Evolutionary conservation across 1,139 yeast species (phyloP).

Genomic region (Pichia sp.): DNA sequence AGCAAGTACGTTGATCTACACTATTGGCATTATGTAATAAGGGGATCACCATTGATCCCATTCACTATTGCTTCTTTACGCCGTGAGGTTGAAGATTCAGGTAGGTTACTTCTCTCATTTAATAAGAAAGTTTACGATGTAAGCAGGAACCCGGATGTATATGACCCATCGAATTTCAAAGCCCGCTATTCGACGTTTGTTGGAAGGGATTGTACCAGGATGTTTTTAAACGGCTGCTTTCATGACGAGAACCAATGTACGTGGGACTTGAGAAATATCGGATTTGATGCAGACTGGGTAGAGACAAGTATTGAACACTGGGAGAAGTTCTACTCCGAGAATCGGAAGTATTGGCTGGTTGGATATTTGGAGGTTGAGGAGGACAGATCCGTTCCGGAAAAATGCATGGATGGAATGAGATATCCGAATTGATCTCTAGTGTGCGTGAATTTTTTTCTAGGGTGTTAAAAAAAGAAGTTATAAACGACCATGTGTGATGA

Average conservation of each 20-base stretch:
- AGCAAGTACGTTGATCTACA: conserved; percentile 45
- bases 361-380: conserved; percentile 42
- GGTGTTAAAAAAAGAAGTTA: no score
- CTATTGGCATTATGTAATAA: conserved; percentile 24
- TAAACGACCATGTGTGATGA: no score
- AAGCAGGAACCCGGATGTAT: conserved; percentile 41
- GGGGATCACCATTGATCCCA: conserved; percentile 19
- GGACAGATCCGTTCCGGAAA: conserved; percentile 10
- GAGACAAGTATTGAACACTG: conserved; percentile 32
- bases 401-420: conserved; percentile 12
- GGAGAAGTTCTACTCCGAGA: conserved; percentile 44
- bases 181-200: conserved; percentile 57
- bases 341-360: conserved; percentile 54
- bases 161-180: conserved; percentile 34
- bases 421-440: conserved; percentile 10
- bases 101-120: conserved; percentile 42
- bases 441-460: no score
- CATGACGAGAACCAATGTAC: conserved; percentile 50
- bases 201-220: conserved; percentile 69
- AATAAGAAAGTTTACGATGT: conserved; percentile 72
- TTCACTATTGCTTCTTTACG: conserved; percentile 45
- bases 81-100: conserved; percentile 19
- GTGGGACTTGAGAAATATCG: conserved; percentile 51
- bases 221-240: conserved; percentile 74
- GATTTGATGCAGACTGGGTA: conserved; percentile 34